Base-by-base conservation (phyloP, 2,329 filamentous ascomycete species). In the Scopulariopsis brevicaulis region DNA sequence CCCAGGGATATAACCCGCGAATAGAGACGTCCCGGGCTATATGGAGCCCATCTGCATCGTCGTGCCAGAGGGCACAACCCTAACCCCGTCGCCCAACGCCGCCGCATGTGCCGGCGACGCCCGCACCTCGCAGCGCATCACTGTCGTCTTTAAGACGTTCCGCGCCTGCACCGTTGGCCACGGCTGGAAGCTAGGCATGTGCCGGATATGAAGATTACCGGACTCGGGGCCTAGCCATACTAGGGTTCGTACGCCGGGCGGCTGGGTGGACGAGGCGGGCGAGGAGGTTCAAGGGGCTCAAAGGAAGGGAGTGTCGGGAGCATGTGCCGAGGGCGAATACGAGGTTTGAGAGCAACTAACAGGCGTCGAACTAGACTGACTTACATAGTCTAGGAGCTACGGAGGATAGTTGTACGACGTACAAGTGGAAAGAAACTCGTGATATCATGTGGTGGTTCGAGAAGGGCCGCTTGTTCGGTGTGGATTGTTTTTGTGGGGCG, bases 81-180 rank as follows among this genome's bases (percentile, higher is more conserved):
- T 95, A 35, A 86, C 82, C 0, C 90, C 90, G 0, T 87, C 85
- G 0, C 85, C 87, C 66, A 84, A 84, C 54, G 88, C 89, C 0
- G 90, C 89, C 0, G 89, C 94, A 0, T 89, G 93, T 0, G 89
- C 89, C 53, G 89, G 89, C 58, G 94, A 93, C 66, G 89, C 92
- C 1, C 77, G 93, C 10, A 94, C 90, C 0, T 82, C 80, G 24
- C 90, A 94, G 68, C 83, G 89, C 54, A 84, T 95, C 24, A 93
- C 89, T 2, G 88, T 93, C 34, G 86, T 95, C 4, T 78, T 95
- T 60, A 86, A 85, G 63, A 89, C 89, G 1, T 94, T 94, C 76
- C 76, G 80, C 59, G 89, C 89, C 10, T 90, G 87, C 63, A 89
- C 89, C 5, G 90, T 89, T 40, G 83, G 78, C 22, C 89, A 94